Percentiles rank a stretch among this genome's conserved stretches.
Conservation (phyloP, 1,284 basidiomycete species). For the Pholiota adiposa region DNA sequence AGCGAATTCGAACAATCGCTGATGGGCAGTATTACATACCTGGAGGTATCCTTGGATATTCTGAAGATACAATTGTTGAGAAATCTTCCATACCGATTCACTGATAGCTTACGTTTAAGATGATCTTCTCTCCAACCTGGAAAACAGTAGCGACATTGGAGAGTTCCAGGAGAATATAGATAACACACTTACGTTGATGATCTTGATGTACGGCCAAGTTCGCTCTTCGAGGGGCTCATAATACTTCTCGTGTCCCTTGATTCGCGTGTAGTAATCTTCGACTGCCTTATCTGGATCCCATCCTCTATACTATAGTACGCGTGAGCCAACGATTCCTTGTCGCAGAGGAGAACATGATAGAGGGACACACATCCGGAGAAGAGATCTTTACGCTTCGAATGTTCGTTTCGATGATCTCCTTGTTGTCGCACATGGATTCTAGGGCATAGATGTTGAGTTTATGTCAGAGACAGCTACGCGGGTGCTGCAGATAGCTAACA, state of each 20-base stretch:
- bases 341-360: neutral
- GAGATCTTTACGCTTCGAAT: conserved; percentile 98
- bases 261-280: conserved; percentile 90
- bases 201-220: conserved; percentile 93
- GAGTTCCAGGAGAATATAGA: neutral
- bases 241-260: conserved; percentile 83
- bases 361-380: conserved; percentile 86
- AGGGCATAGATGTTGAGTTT: too few species aligned
- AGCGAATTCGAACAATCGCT: neutral
- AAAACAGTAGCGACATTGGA: conserved; percentile 6
- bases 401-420: conserved; percentile 92
- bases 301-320: conserved; percentile 71
- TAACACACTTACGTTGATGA: conserved; percentile 78
- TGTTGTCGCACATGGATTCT: conserved; percentile 89
- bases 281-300: conserved; percentile 95
- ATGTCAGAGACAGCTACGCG: neutral
- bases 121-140: conserved; percentile 91
- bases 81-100: neutral
- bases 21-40: conserved; percentile 39
- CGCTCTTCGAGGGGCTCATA: conserved; percentile 90
- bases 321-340: neutral
- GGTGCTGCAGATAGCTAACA: conserved; percentile 32
- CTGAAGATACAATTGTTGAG: conserved; percentile 41
- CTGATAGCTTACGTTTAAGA: conserved; percentile 72
- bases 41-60: conserved; percentile 88